These are phyloP conservation scores for Yamadazyma trypodendri DNA, from an alignment of 1,139 yeast species.

Conservation along the genomic window DNA sequence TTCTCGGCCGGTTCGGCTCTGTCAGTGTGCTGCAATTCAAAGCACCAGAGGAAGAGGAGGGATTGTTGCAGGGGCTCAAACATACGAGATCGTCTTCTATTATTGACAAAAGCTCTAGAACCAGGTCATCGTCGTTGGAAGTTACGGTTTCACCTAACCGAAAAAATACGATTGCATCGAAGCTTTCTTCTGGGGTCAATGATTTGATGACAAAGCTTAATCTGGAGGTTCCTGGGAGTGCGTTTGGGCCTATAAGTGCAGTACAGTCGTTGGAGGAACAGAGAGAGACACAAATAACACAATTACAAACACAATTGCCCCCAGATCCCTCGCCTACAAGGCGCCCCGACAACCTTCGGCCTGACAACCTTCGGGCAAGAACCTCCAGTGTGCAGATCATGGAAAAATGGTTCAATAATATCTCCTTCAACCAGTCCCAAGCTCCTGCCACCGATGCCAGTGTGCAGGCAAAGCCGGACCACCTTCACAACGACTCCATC, in stretches of 20 bases:
- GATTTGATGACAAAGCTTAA: constrained; percentile 46
- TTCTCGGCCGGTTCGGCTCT: constrained; percentile 34
- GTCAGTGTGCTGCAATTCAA: constrained; percentile 22
- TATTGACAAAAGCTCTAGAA: constrained; percentile 31
- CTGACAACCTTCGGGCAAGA: constrained; percentile 32
- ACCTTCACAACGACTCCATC: constrained; percentile 3
- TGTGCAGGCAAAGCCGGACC: background rate
- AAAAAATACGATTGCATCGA: constrained; percentile 39
- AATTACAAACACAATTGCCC: no score
- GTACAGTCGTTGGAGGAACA: constrained; percentile 35
- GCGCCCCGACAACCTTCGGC: no score
- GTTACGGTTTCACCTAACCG: constrained; percentile 17
- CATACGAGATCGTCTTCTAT: constrained; percentile 27
- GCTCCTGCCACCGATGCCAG: background rate
- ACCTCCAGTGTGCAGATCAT: constrained; percentile 43
- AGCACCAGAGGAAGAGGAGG: constrained; percentile 15
- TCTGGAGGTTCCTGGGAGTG: no score
- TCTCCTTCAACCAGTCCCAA: constrained; percentile 15
- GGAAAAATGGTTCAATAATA: constrained; percentile 46
- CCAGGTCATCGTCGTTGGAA: constrained; percentile 41
- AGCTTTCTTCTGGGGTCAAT: constrained; percentile 38
- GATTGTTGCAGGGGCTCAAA: constrained; percentile 10
- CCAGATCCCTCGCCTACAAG: no score
- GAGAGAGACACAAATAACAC: no score
- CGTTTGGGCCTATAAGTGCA: no score